Percentiles rank a stretch among this genome's conserved stretches.
Evolutionary conservation across 2,329 filamentous ascomycete genomes (phyloP).

Genomic region (Colletotrichum lupini): DNA sequence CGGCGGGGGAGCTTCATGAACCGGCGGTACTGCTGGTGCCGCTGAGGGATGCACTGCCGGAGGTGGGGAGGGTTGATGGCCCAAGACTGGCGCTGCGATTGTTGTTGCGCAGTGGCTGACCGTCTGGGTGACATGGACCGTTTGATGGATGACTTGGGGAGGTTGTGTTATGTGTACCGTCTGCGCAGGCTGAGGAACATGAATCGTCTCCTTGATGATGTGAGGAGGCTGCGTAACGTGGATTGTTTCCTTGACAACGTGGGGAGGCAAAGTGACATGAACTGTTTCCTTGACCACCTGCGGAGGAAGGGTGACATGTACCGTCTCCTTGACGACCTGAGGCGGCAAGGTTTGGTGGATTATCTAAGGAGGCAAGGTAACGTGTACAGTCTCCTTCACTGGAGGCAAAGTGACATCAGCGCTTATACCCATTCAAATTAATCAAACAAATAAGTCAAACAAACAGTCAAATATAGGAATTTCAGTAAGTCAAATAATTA

Average conservation of each 20-base stretch:
- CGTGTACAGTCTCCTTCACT: neutral
- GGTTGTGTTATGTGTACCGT: slow-evolving; percentile 20
- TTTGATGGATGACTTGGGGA: slow-evolving; percentile 13
- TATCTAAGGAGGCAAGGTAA: slow-evolving; percentile 5
- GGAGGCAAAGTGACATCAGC: neutral
- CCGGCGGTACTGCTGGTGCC: neutral
- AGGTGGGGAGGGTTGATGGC: neutral
- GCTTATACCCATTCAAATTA: too few species aligned
- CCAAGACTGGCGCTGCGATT: neutral
- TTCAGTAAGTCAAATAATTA: too few species aligned
- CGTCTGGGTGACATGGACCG: slow-evolving; percentile 15
- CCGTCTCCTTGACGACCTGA: neutral
- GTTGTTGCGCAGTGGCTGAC: slow-evolving; percentile 20
- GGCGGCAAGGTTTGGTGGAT: slow-evolving; percentile 10
- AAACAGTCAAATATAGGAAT: too few species aligned
- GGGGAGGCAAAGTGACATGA: slow-evolving; percentile 18
- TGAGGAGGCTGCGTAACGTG: slow-evolving; percentile 9
- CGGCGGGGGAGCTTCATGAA: neutral
- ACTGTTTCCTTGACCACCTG: slow-evolving; percentile 27
- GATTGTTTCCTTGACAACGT: slow-evolving; percentile 5
- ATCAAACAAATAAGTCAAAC: too few species aligned
- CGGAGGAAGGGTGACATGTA: slow-evolving; percentile 5
- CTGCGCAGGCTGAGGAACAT: slow-evolving; percentile 6
- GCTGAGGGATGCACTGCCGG: slow-evolving; percentile 8
- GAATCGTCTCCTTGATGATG: neutral